These are phyloP conservation scores for Mariannaea elegans DNA, from an alignment of 2,329 filamentous ascomycete species.

Conservation along the genomic window DNA sequence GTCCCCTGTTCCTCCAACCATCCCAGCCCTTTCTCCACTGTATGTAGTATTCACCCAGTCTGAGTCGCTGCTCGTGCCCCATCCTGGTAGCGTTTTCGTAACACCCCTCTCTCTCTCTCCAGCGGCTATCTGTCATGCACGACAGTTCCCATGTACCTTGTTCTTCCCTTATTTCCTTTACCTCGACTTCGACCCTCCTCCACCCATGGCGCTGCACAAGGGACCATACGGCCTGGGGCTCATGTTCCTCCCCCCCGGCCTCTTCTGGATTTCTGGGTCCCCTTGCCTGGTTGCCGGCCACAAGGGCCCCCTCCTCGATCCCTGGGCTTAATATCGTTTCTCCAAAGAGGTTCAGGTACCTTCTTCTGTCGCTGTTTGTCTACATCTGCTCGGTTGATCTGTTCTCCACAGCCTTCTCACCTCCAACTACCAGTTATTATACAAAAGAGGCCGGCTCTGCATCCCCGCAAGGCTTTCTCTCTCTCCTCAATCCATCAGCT, in stretches of 20 bases:
- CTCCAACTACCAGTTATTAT: conserved; percentile 39
- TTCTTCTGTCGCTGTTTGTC: conserved; percentile 23
- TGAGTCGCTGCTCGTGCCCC: no score
- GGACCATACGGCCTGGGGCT: conserved; percentile 24
- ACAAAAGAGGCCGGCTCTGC: conserved; percentile 39
- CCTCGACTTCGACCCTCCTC: conserved; percentile 21
- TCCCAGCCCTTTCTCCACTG: not conserved
- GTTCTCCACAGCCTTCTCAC: conserved; percentile 39
- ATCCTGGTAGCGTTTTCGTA: no score
- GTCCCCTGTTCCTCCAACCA: no score
- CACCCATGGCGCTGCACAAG: conserved; percentile 26
- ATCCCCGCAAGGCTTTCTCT: conserved; percentile 41
- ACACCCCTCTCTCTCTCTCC: conserved; percentile 21
- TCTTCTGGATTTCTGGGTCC: conserved; percentile 16
- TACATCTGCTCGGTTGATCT: conserved; percentile 37
- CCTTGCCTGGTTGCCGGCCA: conserved; percentile 4
- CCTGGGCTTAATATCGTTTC: conserved; percentile 33
- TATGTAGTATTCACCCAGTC: no score
- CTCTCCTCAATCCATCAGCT: conserved; percentile 31
- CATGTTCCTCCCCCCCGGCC: conserved; percentile 23
- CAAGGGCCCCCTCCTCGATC: conserved; percentile 27
- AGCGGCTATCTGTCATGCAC: not conserved
- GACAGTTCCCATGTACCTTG: conserved; percentile 16
- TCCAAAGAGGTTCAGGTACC: conserved; percentile 33
- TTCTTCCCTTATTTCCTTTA: conserved; percentile 4